Evolutionary conservation across 1,284 basidiomycete species (phyloP).

Genomic region (Ustilago xerochloae): DNA sequence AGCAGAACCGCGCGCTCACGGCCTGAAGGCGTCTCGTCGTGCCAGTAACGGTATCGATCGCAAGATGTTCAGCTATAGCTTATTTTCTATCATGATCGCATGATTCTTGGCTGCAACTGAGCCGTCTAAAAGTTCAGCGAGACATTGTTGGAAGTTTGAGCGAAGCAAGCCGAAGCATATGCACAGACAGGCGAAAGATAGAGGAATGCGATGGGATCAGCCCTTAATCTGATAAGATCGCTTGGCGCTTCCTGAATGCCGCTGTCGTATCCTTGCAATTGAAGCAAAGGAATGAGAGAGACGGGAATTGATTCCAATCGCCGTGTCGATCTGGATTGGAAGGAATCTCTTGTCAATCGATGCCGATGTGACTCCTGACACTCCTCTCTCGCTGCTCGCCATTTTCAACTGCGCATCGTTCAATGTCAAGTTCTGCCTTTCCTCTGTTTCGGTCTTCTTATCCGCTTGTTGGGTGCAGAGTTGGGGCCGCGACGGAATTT

Average conservation of each 20-base stretch:
- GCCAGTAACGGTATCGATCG: too few species aligned
- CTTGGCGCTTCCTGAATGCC: background rate
- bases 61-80: too few species aligned
- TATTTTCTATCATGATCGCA: too few species aligned
- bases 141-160: too few species aligned
- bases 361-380: background rate
- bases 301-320: background rate
- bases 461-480: background rate
- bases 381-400: background rate
- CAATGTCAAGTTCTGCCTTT: background rate
- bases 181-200: too few species aligned
- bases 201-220: too few species aligned
- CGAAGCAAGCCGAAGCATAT: background rate
- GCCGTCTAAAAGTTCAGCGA: too few species aligned
- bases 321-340: background rate
- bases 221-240: slow-evolving; percentile 26
- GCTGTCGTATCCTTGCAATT: background rate
- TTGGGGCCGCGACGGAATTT: background rate
- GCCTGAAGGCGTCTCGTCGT: too few species aligned
- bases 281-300: background rate
- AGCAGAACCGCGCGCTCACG: too few species aligned
- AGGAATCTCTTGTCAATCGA: background rate
- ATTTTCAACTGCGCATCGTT: too few species aligned
- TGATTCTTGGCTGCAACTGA: too few species aligned
- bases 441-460: background rate